phyloP scores from a whole-genome alignment of 176 grass and related monocot species.

The Triticum monococcum region DNA sequence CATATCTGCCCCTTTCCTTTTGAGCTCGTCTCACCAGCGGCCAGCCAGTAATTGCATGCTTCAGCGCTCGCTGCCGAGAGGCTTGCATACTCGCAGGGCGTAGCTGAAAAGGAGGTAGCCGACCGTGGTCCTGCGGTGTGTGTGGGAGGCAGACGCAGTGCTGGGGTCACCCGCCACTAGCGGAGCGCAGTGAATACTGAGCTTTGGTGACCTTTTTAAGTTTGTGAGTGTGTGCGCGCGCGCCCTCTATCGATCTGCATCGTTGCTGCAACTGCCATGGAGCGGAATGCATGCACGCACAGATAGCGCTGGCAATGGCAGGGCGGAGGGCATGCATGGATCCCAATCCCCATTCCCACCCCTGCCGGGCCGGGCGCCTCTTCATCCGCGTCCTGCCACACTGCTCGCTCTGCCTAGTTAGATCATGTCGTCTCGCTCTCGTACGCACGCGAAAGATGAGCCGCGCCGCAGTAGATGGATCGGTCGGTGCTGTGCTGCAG shows the following conservation, averaged over 20 bases:
- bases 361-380: not conserved
- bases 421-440: not conserved
- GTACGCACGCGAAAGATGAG: not conserved
- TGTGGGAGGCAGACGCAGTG: not conserved
- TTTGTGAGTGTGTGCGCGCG: not conserved
- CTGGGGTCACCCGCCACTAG: constrained; percentile 23
- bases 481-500: not conserved
- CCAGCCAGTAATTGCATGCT: constrained; percentile 31
- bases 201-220: not conserved
- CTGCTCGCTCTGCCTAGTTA: not conserved
- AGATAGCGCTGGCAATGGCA: not conserved
- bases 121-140: constrained; percentile 28
- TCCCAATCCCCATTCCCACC: not conserved
- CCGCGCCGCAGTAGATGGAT: not conserved
- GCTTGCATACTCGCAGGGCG: not conserved
- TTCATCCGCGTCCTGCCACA: not conserved
- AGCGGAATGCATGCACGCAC: constrained; percentile 22
- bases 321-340: not conserved
- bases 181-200: constrained; percentile 6
- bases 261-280: constrained; percentile 15
- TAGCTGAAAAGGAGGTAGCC: constrained; percentile 8
- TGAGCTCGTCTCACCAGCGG: not conserved
- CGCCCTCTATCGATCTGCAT: not conserved
- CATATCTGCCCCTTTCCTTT: not conserved
- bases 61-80: constrained; percentile 3